phyloP scores from a whole-genome alignment of 2,329 filamentous ascomycete species.

The Microcyclosporella mali region DNA sequence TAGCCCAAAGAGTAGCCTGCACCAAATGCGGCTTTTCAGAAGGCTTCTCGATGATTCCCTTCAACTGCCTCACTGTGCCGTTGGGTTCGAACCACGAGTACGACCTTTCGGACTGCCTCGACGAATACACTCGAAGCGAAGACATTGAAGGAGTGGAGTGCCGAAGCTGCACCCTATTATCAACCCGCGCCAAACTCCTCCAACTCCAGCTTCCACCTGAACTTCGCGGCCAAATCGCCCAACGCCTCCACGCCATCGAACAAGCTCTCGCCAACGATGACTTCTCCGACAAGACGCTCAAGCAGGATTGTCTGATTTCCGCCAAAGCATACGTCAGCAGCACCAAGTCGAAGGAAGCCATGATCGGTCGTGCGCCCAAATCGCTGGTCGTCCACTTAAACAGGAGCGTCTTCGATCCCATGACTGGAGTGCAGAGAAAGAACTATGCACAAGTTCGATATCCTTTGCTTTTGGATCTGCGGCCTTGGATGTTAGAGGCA shows the following conservation, averaged over 20 bases:
- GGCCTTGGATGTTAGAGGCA: conserved; percentile 68
- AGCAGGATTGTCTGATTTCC: conserved; percentile 41
- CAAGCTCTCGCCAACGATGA: conserved; percentile 71
- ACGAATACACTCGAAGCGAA: conserved; percentile 79
- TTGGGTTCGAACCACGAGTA: conserved; percentile 62
- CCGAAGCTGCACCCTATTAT: conserved; percentile 75
- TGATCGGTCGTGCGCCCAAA: conserved; percentile 73
- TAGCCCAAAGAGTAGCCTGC: conserved; percentile 85
- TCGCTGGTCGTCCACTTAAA: conserved; percentile 85
- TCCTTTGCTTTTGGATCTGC: conserved; percentile 66
- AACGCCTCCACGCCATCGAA: conserved; percentile 60
- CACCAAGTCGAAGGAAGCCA: conserved; percentile 85
- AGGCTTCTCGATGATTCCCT: conserved; percentile 81
- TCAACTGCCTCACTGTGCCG: conserved; percentile 86
- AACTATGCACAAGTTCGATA: conserved; percentile 77
- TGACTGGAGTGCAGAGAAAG: conserved; percentile 71
- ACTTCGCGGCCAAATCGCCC: conserved; percentile 37
- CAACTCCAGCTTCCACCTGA: conserved; percentile 41
- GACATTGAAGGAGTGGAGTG: conserved; percentile 86
- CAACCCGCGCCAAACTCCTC: conserved; percentile 49
- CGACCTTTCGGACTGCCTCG: conserved; percentile 70
- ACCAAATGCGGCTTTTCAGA: conserved; percentile 79
- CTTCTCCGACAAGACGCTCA: conserved; percentile 56
- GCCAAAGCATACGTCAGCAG: conserved; percentile 64
- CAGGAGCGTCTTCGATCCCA: conserved; percentile 82